These are phyloP conservation scores for Candida anutae DNA, from an alignment of 1,139 yeast species.

Conservation along the genomic window DNA sequence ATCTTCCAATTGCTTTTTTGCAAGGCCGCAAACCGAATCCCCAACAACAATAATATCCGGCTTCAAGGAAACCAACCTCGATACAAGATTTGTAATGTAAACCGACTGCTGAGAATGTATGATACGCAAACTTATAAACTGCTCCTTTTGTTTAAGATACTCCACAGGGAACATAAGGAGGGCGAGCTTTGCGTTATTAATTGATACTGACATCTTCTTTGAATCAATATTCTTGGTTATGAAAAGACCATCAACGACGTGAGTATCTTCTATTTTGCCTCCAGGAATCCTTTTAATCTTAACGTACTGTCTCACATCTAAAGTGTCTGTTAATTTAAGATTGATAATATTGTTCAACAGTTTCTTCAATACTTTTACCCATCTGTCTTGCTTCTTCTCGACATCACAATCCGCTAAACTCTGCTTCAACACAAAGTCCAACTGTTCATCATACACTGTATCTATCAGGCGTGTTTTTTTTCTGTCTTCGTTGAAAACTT, in stretches of 20 bases:
- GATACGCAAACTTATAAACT: constrained; percentile 74
- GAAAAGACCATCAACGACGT: constrained; percentile 67
- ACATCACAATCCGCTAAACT: constrained; percentile 53
- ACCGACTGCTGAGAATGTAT: constrained; percentile 86
- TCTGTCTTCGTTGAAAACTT: no score
- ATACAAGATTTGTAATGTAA: constrained; percentile 73
- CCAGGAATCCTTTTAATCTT: constrained; percentile 83
- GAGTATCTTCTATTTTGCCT: constrained; percentile 53
- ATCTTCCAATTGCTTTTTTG: constrained; percentile 61
- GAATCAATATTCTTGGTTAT: constrained; percentile 84
- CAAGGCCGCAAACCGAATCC: constrained; percentile 78
- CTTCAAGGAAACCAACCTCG: constrained; percentile 63
- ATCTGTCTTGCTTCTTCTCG: constrained; percentile 34
- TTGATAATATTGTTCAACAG: constrained; percentile 20
- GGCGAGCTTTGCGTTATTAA: constrained; percentile 67
- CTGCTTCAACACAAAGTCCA: constrained; percentile 47
- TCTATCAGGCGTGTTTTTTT: no score
- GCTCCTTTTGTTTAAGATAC: constrained; percentile 64
- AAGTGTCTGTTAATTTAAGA: constrained; percentile 51
- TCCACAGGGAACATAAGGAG: constrained; percentile 86
- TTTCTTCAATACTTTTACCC: constrained; percentile 22
- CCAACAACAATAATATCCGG: constrained; percentile 81
- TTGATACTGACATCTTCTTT: constrained; percentile 61
- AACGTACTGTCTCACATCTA: constrained; percentile 81
- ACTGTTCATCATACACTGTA: constrained; percentile 15